Conservation (phyloP, 495 filamentous ascomycete species). For the Xylaria curta region DNA sequence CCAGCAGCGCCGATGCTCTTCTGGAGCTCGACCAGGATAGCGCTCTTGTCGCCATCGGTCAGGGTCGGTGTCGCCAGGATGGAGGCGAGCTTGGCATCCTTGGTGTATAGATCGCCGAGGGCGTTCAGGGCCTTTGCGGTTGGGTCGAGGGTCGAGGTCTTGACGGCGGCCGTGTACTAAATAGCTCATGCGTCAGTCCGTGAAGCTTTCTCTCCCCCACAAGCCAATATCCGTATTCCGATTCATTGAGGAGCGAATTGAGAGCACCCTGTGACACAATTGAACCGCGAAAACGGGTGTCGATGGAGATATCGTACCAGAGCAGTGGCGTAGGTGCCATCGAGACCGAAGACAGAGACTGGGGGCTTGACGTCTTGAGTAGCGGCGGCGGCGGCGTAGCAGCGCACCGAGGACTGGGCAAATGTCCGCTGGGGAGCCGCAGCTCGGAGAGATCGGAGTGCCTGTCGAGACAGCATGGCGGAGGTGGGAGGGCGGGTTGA, state of each 20-base stretch:
- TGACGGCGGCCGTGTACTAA: slow-evolving; percentile 95
- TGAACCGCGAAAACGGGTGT: slow-evolving; percentile 33
- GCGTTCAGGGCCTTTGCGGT: slow-evolving; percentile 74
- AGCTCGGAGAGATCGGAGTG: slow-evolving; percentile 63
- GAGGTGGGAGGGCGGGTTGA: slow-evolving; percentile 28
- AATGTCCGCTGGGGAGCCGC: slow-evolving; percentile 58
- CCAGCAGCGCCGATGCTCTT: slow-evolving; percentile 74
- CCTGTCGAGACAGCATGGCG: slow-evolving; percentile 70
- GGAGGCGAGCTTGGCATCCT: slow-evolving; percentile 75
- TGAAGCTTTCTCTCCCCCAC: slow-evolving; percentile 22
- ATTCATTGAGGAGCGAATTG: not conserved
- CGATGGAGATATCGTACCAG: slow-evolving; percentile 69
- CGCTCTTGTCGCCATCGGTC: slow-evolving; percentile 74
- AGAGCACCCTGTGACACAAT: slow-evolving; percentile 2
- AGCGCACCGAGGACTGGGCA: slow-evolving; percentile 54
- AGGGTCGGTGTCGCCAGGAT: slow-evolving; percentile 86
- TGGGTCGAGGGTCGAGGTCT: slow-evolving; percentile 81
- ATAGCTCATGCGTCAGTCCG: slow-evolving; percentile 47
- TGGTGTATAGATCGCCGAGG: slow-evolving; percentile 74
- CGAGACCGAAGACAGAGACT: slow-evolving; percentile 89
- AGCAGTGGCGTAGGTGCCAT: slow-evolving; percentile 97
- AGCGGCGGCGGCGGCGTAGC: slow-evolving; percentile 75
- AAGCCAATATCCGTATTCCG: not conserved
- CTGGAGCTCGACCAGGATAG: slow-evolving; percentile 81
- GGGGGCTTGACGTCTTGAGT: slow-evolving; percentile 77